These are phyloP conservation scores for Tricholoma furcatifolium DNA, from an alignment of 768 basidiomycete genomes.

Conservation along the genomic window DNA sequence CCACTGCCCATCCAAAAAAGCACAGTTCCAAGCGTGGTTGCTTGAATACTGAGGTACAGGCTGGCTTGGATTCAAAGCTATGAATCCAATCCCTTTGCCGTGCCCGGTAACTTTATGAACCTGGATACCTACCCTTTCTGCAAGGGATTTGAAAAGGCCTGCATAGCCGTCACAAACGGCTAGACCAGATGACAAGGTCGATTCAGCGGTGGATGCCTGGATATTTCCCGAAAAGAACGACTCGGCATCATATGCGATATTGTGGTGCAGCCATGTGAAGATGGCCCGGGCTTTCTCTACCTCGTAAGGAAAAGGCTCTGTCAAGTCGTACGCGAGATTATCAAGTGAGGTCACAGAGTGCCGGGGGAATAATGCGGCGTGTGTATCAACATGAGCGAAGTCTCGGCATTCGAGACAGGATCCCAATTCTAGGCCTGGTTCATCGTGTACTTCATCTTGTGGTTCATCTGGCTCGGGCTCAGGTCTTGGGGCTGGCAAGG, in stretches of 20 bases:
- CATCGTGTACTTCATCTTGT: conserved; percentile 9
- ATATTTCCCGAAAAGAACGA: conserved; percentile 44
- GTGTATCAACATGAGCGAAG: conserved; percentile 40
- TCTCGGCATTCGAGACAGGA: conserved; percentile 44
- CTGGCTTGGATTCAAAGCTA: conserved; percentile 27
- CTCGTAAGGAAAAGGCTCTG: conserved; percentile 39
- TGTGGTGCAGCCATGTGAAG: conserved; percentile 47
- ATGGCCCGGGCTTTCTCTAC: conserved; percentile 46
- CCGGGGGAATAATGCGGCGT: conserved; percentile 43
- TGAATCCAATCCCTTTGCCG: conserved; percentile 46
- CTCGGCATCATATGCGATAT: conserved; percentile 43
- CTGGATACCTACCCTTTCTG: conserved; percentile 37
- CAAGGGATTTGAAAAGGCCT: conserved; percentile 39
- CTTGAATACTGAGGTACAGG: conserved; percentile 34
- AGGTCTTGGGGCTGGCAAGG: conserved; percentile 25
- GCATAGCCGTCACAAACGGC: conserved; percentile 53
- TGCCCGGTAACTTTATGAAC: conserved; percentile 42
- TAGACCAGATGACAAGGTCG: conserved; percentile 39
- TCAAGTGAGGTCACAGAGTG: conserved; percentile 35
- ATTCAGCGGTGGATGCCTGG: conserved; percentile 32
- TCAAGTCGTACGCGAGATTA: conserved; percentile 38
- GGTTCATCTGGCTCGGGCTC: conserved; percentile 4
- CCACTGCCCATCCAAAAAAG: conserved; percentile 44
- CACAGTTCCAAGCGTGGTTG: conserved; percentile 52
- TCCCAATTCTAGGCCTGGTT: background rate